phyloP scores from a whole-genome alignment of 306 rosid genomes.

The Glycine latifolia region DNA sequence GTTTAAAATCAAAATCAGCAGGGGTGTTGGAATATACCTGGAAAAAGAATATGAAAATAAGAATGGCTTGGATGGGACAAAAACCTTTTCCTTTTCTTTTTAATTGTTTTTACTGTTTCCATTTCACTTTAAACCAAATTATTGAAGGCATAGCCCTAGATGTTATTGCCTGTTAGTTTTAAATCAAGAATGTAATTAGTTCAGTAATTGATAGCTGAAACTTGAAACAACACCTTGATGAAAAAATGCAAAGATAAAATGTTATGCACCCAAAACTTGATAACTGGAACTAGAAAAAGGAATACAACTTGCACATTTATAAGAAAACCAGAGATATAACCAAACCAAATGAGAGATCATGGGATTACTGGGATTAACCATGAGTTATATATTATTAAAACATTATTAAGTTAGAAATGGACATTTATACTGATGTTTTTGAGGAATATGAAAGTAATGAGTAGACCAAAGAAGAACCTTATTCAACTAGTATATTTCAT shows the following conservation, averaged over 20 bases:
- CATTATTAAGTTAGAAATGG: not conserved
- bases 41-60: constrained; percentile 34
- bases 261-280: constrained; percentile 21
- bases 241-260: constrained; percentile 5
- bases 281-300: constrained; percentile 18
- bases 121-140: constrained; percentile 9
- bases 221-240: constrained; percentile 16
- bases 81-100: constrained; percentile 1
- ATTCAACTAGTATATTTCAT: constrained; percentile 18
- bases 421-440: not conserved
- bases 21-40: constrained; percentile 98
- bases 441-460: not conserved
- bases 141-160: constrained; percentile 18
- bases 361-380: not conserved
- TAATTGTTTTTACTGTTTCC: constrained; percentile 10
- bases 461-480: constrained; percentile 12
- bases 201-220: constrained; percentile 3
- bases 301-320: constrained; percentile 18
- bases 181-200: constrained; percentile 38
- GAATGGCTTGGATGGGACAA: constrained; percentile 19
- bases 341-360: not conserved
- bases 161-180: not conserved
- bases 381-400: constrained; percentile 1
- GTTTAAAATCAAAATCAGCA: constrained; percentile 95
- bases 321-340: constrained; percentile 24